phyloP scores from a whole-genome alignment of 768 basidiomycete species.

The Stropharia rugosoannulata region DNA sequence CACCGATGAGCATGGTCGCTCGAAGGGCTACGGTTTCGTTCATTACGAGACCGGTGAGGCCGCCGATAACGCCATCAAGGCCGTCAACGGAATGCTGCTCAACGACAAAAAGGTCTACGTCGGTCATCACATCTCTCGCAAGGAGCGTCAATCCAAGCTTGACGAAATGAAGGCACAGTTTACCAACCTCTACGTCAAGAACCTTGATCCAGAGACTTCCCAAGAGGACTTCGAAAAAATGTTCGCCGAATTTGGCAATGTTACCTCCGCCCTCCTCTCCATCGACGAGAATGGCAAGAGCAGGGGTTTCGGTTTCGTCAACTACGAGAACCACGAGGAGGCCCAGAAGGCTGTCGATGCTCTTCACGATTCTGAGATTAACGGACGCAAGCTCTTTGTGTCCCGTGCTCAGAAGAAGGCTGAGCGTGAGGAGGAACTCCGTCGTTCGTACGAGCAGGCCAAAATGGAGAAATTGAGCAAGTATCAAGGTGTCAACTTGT shows the following conservation, averaged over 20 bases:
- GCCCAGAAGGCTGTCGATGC: constrained; percentile 87
- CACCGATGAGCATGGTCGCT: constrained; percentile 91
- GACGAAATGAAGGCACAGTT: constrained; percentile 97
- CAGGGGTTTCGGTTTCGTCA: constrained; percentile 99
- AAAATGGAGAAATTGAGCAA: constrained; percentile 98
- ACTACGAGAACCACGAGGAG: constrained; percentile 90
- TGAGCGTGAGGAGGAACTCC: constrained; percentile 96
- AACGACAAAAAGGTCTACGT: constrained; percentile 99
- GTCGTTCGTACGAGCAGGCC: constrained; percentile 89
- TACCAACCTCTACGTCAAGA: constrained; percentile 99
- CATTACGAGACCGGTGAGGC: constrained; percentile 99
- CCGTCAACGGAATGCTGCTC: constrained; percentile 98
- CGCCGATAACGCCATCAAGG: constrained; percentile 94
- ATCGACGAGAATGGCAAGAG: constrained; percentile 86
- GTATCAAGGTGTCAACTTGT: constrained; percentile 98
- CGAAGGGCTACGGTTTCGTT: constrained; percentile 98
- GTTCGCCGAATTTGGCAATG: constrained; percentile 73
- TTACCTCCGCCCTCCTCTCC: constrained; percentile 88
- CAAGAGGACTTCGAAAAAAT: constrained; percentile 86
- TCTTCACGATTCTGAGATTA: constrained; percentile 82
- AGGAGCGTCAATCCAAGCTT: constrained; percentile 98
- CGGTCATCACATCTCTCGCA: constrained; percentile 95
- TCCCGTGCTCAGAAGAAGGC: constrained; percentile 97
- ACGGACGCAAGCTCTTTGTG: constrained; percentile 91
- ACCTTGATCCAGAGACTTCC: constrained; percentile 80